phyloP scores from a whole-genome alignment of 371 early-diverging fungal species.

The Mucor mucedo region DNA sequence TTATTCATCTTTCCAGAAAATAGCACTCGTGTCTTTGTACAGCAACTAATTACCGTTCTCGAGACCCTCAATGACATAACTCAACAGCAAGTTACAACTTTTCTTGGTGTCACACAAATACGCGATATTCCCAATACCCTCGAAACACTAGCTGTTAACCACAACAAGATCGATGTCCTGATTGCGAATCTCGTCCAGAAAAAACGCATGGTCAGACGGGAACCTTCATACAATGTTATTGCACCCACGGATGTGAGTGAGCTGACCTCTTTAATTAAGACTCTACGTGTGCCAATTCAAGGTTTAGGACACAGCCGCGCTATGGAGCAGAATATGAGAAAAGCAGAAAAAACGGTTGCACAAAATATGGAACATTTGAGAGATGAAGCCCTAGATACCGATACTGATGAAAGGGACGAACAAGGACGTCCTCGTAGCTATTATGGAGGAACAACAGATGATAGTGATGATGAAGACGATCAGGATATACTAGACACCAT shows the following conservation, averaged over 20 bases:
- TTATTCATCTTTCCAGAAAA: constrained; percentile 47
- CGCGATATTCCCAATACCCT: constrained; percentile 11
- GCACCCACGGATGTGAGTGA: constrained; percentile 49
- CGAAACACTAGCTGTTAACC: constrained; percentile 31
- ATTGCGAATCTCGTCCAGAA: constrained; percentile 31
- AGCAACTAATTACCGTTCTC: constrained; percentile 35
- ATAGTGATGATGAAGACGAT: constrained; percentile 14
- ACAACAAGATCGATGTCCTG: constrained; percentile 32
- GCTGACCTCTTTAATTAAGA: constrained; percentile 43
- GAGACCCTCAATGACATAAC: constrained; percentile 40
- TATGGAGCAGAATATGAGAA: constrained; percentile 53
- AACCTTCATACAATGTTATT: constrained; percentile 40
- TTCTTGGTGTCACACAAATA: constrained; percentile 10
- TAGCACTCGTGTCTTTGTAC: constrained; percentile 41
- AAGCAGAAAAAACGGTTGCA: constrained; percentile 23
- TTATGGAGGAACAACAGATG: constrained; percentile 35
- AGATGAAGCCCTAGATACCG: too few relatives aligned
- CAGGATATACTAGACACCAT: constrained; percentile 1
- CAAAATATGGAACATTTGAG: background rate
- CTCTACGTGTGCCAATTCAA: constrained; percentile 40
- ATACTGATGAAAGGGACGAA: background rate
- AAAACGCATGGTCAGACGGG: constrained; percentile 46
- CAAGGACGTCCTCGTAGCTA: constrained; percentile 26
- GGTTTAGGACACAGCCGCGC: constrained; percentile 42
- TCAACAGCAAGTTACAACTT: constrained; percentile 28